A percentile compares a stretch with the other conserved stretches of the same genome.
Conservation (phyloP, 495 filamentous ascomycete genomes). For the Mytilinidion resinicola region DNA sequence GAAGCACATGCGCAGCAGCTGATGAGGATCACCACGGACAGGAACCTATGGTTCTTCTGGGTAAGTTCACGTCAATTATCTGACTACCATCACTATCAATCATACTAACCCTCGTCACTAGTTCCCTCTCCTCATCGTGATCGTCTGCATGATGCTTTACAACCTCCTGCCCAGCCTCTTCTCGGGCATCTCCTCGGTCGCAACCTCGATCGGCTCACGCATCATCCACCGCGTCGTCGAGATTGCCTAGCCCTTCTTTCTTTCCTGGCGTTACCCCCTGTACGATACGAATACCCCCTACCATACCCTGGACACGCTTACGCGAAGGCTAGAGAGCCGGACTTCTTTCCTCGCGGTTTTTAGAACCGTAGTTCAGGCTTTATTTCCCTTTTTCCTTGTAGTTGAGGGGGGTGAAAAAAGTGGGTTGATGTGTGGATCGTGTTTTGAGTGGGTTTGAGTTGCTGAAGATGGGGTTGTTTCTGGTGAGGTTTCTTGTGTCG, state of each 20-base stretch:
- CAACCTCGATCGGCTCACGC: neutral
- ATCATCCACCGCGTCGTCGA: neutral
- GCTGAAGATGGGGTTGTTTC: too few species aligned
- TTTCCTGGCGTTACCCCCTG: too few species aligned
- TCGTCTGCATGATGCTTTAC: neutral
- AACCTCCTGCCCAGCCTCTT: neutral
- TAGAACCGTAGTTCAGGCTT: too few species aligned
- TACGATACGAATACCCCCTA: too few species aligned
- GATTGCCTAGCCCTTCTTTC: neutral
- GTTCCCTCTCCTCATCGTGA: neutral
- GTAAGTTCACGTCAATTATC: slow-evolving; percentile 42
- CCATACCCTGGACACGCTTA: too few species aligned
- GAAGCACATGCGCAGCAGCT: slow-evolving; percentile 67
- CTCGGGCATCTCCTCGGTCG: neutral
- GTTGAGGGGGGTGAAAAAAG: too few species aligned
- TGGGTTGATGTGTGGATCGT: too few species aligned
- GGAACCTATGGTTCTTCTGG: slow-evolving; percentile 82
- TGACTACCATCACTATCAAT: neutral
- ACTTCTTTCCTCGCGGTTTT: too few species aligned
- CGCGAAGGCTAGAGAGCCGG: too few species aligned
- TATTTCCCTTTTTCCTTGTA: too few species aligned
- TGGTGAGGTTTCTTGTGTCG: too few species aligned
- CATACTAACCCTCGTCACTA: neutral
- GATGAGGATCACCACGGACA: slow-evolving; percentile 66
- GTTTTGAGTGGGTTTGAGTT: too few species aligned